phyloP scores from a whole-genome alignment of 139 green algal species.

The Protoeuglena noctilucae region DNA sequence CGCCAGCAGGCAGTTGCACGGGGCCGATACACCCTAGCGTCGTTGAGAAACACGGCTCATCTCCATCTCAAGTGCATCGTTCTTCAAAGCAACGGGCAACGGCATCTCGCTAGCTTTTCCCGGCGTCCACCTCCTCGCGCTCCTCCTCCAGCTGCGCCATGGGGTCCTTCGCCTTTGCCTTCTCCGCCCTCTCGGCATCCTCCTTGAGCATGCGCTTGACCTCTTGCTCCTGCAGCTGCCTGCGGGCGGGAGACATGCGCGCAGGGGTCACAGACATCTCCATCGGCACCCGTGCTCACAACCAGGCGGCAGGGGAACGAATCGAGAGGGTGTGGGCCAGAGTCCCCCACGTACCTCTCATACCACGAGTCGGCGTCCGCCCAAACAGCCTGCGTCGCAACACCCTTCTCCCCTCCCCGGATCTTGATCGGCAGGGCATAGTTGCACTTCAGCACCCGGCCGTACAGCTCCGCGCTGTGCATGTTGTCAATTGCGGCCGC shows the following conservation, averaged over 20 bases:
- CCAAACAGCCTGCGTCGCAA: slow-evolving; percentile 46
- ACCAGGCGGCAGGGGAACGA: not conserved
- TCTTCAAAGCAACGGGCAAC: no score
- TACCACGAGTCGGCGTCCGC: slow-evolving; percentile 45
- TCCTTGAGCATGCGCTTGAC: not conserved
- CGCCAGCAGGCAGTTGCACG: no score
- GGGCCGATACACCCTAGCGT: no score
- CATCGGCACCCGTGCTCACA: no score
- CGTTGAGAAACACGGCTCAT: no score
- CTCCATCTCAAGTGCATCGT: no score
- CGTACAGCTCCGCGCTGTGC: slow-evolving; percentile 63
- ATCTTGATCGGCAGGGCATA: slow-evolving; percentile 82
- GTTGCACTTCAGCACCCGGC: slow-evolving; percentile 64
- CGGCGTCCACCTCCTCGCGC: no score
- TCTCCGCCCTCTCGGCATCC: not conserved
- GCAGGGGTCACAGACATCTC: no score
- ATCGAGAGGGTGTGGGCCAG: not conserved
- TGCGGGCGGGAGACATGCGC: no score
- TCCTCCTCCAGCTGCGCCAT: not conserved
- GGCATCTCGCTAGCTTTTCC: no score
- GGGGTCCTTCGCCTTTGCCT: not conserved
- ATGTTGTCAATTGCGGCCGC: slow-evolving; percentile 92
- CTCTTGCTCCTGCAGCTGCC: no score
- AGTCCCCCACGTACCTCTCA: not conserved
- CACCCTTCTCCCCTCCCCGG: slow-evolving; percentile 78